Base-by-base conservation (phyloP, 2,329 filamentous ascomycete species). In the Didymellaceae sp. region DNA sequence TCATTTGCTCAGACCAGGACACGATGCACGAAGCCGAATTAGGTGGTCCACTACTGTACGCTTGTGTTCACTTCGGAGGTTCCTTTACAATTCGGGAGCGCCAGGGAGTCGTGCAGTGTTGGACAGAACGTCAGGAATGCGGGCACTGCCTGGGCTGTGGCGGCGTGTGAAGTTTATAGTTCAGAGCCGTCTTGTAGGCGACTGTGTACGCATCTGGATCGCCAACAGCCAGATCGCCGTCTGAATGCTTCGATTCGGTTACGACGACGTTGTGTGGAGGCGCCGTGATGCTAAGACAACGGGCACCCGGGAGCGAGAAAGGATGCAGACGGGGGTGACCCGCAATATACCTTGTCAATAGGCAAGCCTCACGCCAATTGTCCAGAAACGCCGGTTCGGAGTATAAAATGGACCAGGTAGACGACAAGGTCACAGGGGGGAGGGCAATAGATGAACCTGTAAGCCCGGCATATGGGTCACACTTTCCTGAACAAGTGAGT, bases 21-120 rank as follows among this genome's bases (percentile, higher is more conserved):
- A 70, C 63, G 59, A 71, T 73, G 70, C 72, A 73, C 63, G 62
- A 68, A 70, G 65, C 72, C 72, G 68, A 69, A 74, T 74, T 68
- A 61, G 71, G 71, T 64, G 59, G 57, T 62, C 59, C 54, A 65
- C 59, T 45, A 45, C 43, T 45, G 43, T 45, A 30, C 43, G 35
- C 43, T 62, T 66, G 65, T 67, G 65, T 65, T 62, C 63, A 68
- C 60, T 63, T 68, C 59, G 62, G 66, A 67, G 62, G 63, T 62
- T 67, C 61, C 59, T 62, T 66, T 54, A 61, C 61, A 62, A 59
- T 66, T 65, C 65, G 64, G 62, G 65, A 59, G 65, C 56, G 66
- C 63, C 67, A 70, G 68, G 68, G 60, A 63, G 68, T 68, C 55
- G 67, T 70, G 67, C 63, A 68, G 61, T 62, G 69, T 70, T 57